Evolutionary conservation across 768 basidiomycete genomes (phyloP).

Genomic region (Psilocybe subaeruginosa): DNA sequence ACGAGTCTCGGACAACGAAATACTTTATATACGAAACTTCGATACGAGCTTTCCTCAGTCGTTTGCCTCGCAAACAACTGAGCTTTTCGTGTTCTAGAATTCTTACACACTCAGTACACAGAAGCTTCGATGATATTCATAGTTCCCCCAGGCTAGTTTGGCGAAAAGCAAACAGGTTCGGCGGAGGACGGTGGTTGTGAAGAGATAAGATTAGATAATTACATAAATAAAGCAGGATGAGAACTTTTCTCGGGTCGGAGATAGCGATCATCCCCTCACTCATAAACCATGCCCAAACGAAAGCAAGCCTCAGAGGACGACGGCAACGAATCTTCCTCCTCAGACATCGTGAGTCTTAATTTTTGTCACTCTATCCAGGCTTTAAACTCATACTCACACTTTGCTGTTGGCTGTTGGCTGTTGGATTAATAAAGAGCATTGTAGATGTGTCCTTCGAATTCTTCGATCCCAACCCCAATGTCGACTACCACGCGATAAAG

Average conservation of each 20-base stretch:
- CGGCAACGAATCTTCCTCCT: slow-evolving; percentile 26
- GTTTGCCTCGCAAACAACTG: too few species aligned
- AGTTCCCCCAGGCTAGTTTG: too few species aligned
- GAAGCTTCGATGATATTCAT: too few species aligned
- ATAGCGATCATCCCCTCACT: slow-evolving; percentile 20
- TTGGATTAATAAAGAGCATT: slow-evolving; percentile 32
- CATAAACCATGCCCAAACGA: slow-evolving; percentile 31
- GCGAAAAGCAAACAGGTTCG: too few species aligned
- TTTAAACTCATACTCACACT: not conserved
- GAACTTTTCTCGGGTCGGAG: slow-evolving; percentile 18
- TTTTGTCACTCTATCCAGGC: not conserved
- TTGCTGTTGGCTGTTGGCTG: too few species aligned
- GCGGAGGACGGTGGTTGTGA: not conserved
- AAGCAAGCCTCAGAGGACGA: slow-evolving; percentile 28
- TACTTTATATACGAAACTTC: too few species aligned
- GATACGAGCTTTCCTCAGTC: too few species aligned
- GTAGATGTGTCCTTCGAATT: slow-evolving; percentile 94
- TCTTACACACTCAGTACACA: too few species aligned
- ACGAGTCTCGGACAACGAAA: too few species aligned
- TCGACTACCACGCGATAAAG: slow-evolving; percentile 89
- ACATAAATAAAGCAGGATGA: not conserved
- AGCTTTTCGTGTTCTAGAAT: too few species aligned
- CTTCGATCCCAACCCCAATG: slow-evolving; percentile 78
- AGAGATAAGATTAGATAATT: slow-evolving; percentile 21
- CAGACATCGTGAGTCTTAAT: slow-evolving; percentile 23